These are phyloP conservation scores for Darksidea phi DNA, from an alignment of 495 filamentous ascomycete species.

Conservation along the genomic window DNA sequence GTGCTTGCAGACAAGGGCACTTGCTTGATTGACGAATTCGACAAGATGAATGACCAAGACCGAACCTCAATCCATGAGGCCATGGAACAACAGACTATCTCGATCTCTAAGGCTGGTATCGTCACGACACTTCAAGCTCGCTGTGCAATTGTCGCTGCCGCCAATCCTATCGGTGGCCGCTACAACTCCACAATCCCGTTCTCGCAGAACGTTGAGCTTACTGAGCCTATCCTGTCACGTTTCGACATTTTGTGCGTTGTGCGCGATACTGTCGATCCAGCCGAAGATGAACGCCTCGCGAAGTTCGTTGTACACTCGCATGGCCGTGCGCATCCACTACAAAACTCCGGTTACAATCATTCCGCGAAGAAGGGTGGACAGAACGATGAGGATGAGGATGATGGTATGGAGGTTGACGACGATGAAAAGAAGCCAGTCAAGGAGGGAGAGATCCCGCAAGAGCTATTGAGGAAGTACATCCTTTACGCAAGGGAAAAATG, in stretches of 20 bases:
- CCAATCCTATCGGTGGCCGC: slow-evolving; percentile 92
- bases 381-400: slow-evolving; percentile 48
- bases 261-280: slow-evolving; percentile 93
- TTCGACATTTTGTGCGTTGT: slow-evolving; percentile 99
- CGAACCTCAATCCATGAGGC: slow-evolving; percentile 98
- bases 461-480: slow-evolving; percentile 94
- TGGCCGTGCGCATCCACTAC: slow-evolving; percentile 76
- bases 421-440: slow-evolving; percentile 46
- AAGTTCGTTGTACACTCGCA: slow-evolving; percentile 94
- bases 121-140: slow-evolving; percentile 97
- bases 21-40: slow-evolving; percentile 98
- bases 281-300: slow-evolving; percentile 91
- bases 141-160: slow-evolving; percentile 94
- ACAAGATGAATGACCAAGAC: slow-evolving; percentile 99
- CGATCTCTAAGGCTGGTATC: slow-evolving; percentile 98
- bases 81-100: slow-evolving; percentile 99
- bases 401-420: slow-evolving; percentile 58
- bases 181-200: slow-evolving; percentile 97
- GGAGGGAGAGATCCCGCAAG: slow-evolving; percentile 81
- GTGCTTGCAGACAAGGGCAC: slow-evolving; percentile 94
- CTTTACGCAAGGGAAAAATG: slow-evolving; percentile 90
- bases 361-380: slow-evolving; percentile 15
- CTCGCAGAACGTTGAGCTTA: slow-evolving; percentile 92
- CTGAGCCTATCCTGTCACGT: slow-evolving; percentile 95
- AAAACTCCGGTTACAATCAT: slow-evolving; percentile 46